These are phyloP conservation scores for Mimosa pudica DNA, from an alignment of 306 rosid genomes.

Conservation along the genomic window DNA sequence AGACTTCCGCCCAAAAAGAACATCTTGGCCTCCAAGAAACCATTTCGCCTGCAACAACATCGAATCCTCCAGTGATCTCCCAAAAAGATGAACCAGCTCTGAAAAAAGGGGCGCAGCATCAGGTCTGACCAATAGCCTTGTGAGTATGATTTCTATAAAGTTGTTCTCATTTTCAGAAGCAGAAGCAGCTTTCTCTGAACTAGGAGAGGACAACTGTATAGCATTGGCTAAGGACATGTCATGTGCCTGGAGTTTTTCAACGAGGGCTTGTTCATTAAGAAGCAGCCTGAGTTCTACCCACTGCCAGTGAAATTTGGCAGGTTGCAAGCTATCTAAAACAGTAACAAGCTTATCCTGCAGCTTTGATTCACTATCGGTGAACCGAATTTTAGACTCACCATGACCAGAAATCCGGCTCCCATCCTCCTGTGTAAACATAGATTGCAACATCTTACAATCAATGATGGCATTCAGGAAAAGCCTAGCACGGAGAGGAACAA, in stretches of 20 bases:
- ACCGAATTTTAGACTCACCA: slow-evolving; percentile 58
- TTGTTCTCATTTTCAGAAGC: slow-evolving; percentile 91
- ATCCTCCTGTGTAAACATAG: slow-evolving; percentile 47
- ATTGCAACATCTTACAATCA: slow-evolving; percentile 81
- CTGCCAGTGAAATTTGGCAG: slow-evolving; percentile 99
- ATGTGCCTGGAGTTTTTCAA: slow-evolving; percentile 67
- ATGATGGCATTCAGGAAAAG: slow-evolving; percentile 81
- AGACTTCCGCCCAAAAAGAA: slow-evolving; percentile 84
- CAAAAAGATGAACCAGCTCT: slow-evolving; percentile 86
- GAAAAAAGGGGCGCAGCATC: slow-evolving; percentile 95
- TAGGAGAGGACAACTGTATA: slow-evolving; percentile 70
- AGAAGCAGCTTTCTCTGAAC: slow-evolving; percentile 66
- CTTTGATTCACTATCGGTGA: slow-evolving; percentile 57
- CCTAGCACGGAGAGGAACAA: slow-evolving; percentile 90
- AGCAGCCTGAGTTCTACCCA: slow-evolving; percentile 97
- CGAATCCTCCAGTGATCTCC: slow-evolving; percentile 85
- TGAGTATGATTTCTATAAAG: slow-evolving; percentile 78
- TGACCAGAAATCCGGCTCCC: slow-evolving; percentile 60
- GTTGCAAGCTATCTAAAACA: slow-evolving; percentile 83
- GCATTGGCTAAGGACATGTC: slow-evolving; percentile 73
- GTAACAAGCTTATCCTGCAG: slow-evolving; percentile 77
- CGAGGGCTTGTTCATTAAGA: slow-evolving; percentile 82
- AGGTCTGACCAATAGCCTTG: slow-evolving; percentile 90
- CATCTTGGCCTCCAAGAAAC: slow-evolving; percentile 85
- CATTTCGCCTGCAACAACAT: slow-evolving; percentile 91